Percentiles rank a stretch among this genome's conserved stretches.
phyloP scores from a whole-genome alignment of 208 protist species.

The Acanthamoeba divionensis region DNA sequence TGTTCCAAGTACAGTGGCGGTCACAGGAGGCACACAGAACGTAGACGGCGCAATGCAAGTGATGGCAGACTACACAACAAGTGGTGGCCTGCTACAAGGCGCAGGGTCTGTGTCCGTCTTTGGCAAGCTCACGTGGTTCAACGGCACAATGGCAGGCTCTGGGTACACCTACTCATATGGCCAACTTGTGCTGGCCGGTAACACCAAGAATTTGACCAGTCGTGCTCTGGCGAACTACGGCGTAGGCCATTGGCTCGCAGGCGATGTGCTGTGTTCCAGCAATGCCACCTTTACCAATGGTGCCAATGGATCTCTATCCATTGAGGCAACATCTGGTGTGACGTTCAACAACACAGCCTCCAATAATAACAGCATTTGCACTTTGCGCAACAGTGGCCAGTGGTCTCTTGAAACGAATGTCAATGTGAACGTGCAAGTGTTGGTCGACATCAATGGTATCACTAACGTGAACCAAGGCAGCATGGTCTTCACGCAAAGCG shows the following conservation, averaged over 20 bases:
- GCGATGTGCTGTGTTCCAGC: not conserved
- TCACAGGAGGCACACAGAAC: not conserved
- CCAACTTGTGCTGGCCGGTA: not conserved
- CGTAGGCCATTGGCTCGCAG: not conserved
- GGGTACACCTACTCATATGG: not conserved
- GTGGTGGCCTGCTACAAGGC: not conserved
- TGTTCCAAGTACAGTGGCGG: not conserved
- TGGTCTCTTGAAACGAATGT: not conserved
- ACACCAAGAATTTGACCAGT: not conserved
- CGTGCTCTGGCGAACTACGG: not conserved
- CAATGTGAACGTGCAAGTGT: not conserved
- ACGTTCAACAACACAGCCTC: not conserved
- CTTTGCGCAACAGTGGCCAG: not conserved
- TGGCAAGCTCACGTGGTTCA: not conserved
- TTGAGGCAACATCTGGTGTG: not conserved
- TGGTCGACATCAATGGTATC: not conserved
- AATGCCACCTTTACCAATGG: not conserved
- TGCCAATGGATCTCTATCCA: not conserved
- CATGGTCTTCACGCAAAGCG: not conserved
- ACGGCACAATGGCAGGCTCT: not conserved
- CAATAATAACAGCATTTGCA: not conserved
- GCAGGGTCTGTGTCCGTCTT: not conserved
- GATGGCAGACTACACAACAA: not conserved
- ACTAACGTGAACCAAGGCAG: not conserved
- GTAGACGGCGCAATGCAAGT: not conserved